phyloP scores from a whole-genome alignment of 495 filamentous ascomycete species.

The Evernia prunastri region DNA sequence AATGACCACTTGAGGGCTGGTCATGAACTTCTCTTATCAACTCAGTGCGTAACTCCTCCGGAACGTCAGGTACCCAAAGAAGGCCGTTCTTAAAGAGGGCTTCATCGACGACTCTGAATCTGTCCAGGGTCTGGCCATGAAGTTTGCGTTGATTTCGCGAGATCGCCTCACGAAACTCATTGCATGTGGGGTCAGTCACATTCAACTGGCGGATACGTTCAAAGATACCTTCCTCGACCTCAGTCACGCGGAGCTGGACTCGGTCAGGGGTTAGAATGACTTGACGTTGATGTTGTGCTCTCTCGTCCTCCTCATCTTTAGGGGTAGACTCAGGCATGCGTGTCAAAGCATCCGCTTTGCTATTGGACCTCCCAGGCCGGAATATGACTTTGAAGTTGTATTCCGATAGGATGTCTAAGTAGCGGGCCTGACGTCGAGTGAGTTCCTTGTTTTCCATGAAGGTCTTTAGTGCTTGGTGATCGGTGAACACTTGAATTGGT shows the following conservation, averaged over 20 bases:
- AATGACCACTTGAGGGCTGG: background rate
- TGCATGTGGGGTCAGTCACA: background rate
- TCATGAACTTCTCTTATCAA: slow-evolving; percentile 7
- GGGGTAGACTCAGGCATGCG: background rate
- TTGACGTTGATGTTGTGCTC: slow-evolving; percentile 3
- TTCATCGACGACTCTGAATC: background rate
- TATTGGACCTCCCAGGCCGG: slow-evolving; percentile 18
- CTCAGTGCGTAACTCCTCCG: background rate
- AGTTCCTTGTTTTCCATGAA: slow-evolving; percentile 29
- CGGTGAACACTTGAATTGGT: slow-evolving; percentile 19
- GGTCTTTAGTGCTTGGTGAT: slow-evolving; percentile 29
- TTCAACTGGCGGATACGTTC: background rate
- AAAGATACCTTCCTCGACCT: background rate
- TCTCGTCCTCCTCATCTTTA: background rate
- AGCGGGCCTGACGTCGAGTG: slow-evolving; percentile 8
- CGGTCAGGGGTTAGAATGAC: background rate
- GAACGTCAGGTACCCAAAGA: background rate
- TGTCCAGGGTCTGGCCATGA: no score
- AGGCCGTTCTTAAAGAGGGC: background rate
- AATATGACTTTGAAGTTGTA: no score
- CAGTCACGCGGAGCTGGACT: background rate
- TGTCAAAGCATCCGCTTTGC: slow-evolving; percentile 24
- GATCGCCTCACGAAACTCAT: background rate
- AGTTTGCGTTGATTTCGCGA: no score
- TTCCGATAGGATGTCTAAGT: no score